Percentiles rank a stretch among this genome's conserved stretches.
Evolutionary conservation across 768 basidiomycete species (phyloP).

Genomic region (Lanmaoa pseudosensibilis): DNA sequence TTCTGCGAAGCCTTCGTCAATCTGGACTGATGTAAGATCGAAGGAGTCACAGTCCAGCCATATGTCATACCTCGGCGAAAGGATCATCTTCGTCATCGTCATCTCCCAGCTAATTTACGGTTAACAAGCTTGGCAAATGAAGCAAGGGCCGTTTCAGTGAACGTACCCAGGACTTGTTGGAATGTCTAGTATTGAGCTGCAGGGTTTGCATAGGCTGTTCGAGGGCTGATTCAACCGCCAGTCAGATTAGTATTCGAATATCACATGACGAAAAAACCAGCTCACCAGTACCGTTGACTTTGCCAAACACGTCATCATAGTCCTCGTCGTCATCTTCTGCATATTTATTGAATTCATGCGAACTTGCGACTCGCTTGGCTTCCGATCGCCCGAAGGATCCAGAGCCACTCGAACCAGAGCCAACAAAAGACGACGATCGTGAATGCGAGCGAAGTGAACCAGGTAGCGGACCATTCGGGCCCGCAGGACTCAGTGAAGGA

Average conservation of each 20-base stretch:
- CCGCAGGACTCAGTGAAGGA: conserved; percentile 50
- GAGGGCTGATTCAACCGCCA: conserved; percentile 37
- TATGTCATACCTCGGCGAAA: conserved; percentile 75
- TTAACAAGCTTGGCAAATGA: not conserved
- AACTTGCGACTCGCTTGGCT: conserved; percentile 51
- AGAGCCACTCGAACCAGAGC: conserved; percentile 39
- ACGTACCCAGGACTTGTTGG: conserved; percentile 86
- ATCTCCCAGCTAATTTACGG: conserved; percentile 59
- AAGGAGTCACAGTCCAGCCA: not conserved
- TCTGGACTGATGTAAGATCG: conserved; percentile 42
- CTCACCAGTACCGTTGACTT: conserved; percentile 66
- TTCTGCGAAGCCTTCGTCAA: conserved; percentile 90
- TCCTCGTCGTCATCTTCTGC: conserved; percentile 88
- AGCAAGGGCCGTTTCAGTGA: conserved; percentile 7
- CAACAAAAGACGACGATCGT: conserved; percentile 58
- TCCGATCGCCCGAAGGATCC: conserved; percentile 69
- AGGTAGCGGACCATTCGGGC: conserved; percentile 22
- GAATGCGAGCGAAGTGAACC: conserved; percentile 46
- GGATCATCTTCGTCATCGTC: conserved; percentile 93
- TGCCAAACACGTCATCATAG: conserved; percentile 94
- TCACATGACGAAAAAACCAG: conserved; percentile 11
- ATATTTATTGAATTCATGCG: conserved; percentile 79
- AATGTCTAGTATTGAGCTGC: conserved; percentile 81
- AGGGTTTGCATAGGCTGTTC: conserved; percentile 72
- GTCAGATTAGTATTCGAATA: not conserved